A percentile compares a stretch with the other conserved stretches of the same genome.
phyloP scores from a whole-genome alignment of 169 alveolate genomes.

The Sarcocystis neurona region DNA sequence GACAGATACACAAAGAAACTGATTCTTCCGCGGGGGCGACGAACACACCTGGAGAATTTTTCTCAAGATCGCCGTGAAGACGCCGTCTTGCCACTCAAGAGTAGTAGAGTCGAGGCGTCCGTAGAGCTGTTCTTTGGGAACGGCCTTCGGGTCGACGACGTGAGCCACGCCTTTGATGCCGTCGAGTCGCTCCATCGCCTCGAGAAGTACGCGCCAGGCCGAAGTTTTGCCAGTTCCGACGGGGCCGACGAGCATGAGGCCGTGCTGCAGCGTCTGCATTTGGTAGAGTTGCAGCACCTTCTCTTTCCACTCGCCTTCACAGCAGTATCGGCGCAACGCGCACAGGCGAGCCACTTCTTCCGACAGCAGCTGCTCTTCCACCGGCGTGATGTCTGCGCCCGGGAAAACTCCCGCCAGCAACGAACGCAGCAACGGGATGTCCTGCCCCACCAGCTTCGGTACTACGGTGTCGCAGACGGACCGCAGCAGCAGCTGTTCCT shows the following conservation, averaged over 20 bases:
- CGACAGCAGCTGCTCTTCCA: slow-evolving; percentile 88
- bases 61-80: slow-evolving; percentile 92
- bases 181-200: slow-evolving; percentile 83
- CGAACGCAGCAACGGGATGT: slow-evolving; percentile 88
- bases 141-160: slow-evolving; percentile 93
- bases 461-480: slow-evolving; percentile 94
- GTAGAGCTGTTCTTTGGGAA: slow-evolving; percentile 90
- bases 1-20: not conserved
- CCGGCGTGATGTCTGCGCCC: slow-evolving; percentile 86
- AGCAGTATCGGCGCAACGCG: slow-evolving; percentile 38
- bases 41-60: slow-evolving; percentile 78
- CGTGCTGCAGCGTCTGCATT: slow-evolving; percentile 91
- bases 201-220: slow-evolving; percentile 89
- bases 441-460: slow-evolving; percentile 96
- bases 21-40: no score
- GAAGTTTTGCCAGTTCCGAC: slow-evolving; percentile 94
- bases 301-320: slow-evolving; percentile 77
- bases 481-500: slow-evolving; percentile 91
- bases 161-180: slow-evolving; percentile 71
- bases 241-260: slow-evolving; percentile 93
- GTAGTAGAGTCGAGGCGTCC: slow-evolving; percentile 88
- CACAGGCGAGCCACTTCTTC: slow-evolving; percentile 65
- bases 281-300: slow-evolving; percentile 91
- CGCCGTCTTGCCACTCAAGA: slow-evolving; percentile 97
- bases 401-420: slow-evolving; percentile 96